A percentile compares a stretch with the other conserved stretches of the same genome.
Conservation (phyloP, 176 grass and related monocot genomes). For the Puccinellia tenuiflora region DNA sequence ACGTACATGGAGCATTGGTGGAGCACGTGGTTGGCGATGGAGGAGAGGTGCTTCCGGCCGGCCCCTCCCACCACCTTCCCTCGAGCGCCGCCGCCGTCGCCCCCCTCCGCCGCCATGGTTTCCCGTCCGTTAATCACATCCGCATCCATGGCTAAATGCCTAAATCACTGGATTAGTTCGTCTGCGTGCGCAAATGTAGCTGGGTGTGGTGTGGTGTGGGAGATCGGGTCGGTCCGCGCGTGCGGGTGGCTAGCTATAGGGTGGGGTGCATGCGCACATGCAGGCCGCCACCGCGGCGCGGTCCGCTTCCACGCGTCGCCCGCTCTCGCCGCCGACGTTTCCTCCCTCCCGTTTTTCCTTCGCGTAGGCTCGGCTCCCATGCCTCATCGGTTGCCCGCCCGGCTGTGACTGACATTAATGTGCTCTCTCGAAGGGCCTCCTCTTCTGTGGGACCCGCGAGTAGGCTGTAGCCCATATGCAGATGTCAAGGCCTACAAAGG, state of each 20-base stretch:
- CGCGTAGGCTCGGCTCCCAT: background rate
- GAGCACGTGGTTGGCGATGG: slow-evolving; percentile 76
- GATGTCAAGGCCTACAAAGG: no score
- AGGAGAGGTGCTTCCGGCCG: slow-evolving; percentile 51
- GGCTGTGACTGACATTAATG: background rate
- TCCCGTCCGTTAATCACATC: background rate
- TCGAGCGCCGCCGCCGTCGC: background rate
- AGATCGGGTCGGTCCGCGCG: background rate
- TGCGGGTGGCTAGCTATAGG: background rate
- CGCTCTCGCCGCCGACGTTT: slow-evolving; percentile 9
- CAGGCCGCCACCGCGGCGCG: slow-evolving; percentile 35
- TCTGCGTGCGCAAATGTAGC: background rate
- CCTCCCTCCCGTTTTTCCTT: background rate
- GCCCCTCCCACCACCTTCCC: background rate
- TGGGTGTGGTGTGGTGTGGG: background rate
- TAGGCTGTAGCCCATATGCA: no score
- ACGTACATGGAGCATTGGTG: slow-evolving; percentile 53
- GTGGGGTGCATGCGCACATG: slow-evolving; percentile 39
- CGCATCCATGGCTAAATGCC: slow-evolving; percentile 26
- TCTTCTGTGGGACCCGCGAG: background rate
- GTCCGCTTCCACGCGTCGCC: slow-evolving; percentile 23
- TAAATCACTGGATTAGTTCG: background rate
- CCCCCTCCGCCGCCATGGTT: background rate
- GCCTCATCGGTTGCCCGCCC: no score
- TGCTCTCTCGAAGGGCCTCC: background rate